These are phyloP conservation scores for Glycine tomentella DNA, from an alignment of 306 rosid species.

Conservation along the genomic window DNA sequence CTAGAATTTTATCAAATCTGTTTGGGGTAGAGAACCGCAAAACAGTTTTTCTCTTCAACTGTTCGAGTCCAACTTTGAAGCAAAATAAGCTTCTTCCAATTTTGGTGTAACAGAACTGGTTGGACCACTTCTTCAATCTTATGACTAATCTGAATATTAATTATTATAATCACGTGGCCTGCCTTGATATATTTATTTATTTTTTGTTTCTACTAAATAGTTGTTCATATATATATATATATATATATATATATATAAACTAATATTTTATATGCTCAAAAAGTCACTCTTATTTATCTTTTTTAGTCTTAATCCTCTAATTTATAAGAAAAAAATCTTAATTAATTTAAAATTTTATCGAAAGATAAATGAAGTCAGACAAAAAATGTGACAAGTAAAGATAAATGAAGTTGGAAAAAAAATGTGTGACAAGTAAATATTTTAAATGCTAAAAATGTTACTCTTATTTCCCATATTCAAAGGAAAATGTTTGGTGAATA, in stretches of 20 bases:
- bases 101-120: conserved; percentile 35
- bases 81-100: conserved; percentile 40
- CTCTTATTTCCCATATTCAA: background rate
- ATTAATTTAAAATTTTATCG: no score
- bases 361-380: background rate
- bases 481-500: no score
- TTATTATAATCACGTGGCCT: conserved; percentile 46
- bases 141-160: conserved; percentile 38
- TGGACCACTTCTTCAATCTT: conserved; percentile 41
- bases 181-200: background rate
- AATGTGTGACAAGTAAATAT: background rate
- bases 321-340: no score
- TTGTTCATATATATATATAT: background rate
- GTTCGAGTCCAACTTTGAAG: conserved; percentile 58
- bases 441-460: background rate
- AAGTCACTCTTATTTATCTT: background rate
- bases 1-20: conserved; percentile 38
- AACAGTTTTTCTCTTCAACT: conserved; percentile 22
- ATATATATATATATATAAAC: no score
- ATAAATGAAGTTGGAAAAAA: background rate
- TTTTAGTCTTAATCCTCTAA: no score
- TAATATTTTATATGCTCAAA: background rate
- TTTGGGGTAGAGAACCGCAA: conserved; percentile 37
- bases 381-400: background rate
- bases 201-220: background rate